These are phyloP conservation scores for Salvia rosmarinus DNA, from an alignment of 257 asterid species.

Conservation along the genomic window DNA sequence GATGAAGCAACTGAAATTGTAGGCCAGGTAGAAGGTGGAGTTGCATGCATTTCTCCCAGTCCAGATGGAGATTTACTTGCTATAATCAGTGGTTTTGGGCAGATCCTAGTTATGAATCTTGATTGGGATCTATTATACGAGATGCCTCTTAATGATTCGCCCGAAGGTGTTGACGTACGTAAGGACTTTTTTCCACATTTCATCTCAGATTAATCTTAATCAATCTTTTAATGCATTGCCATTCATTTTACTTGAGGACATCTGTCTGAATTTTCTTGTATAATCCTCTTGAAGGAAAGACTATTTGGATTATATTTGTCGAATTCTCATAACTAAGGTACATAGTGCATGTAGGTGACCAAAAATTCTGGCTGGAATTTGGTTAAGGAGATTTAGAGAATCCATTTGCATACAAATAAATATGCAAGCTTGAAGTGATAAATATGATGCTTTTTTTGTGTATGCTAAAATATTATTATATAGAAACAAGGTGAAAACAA, in stretches of 20 bases:
- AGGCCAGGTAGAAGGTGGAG: constrained; percentile 96
- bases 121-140: constrained; percentile 97
- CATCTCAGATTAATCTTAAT: constrained; percentile 18
- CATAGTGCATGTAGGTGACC: not conserved
- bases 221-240: constrained; percentile 1
- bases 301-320: not conserved
- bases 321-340: not conserved
- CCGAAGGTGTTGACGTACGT: constrained; percentile 82
- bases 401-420: not conserved
- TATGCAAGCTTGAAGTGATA: not conserved
- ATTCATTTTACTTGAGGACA: constrained; percentile 9
- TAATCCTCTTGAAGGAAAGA: not conserved
- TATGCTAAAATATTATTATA: not conserved
- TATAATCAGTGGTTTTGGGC: constrained; percentile 83
- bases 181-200: constrained; percentile 62
- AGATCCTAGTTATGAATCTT: constrained; percentile 83
- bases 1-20: constrained; percentile 71
- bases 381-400: not conserved
- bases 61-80: constrained; percentile 96
- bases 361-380: constrained; percentile 2
- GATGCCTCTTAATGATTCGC: constrained; percentile 76
- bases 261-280: constrained; percentile 18
- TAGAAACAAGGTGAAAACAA: constrained; percentile 12
- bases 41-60: constrained; percentile 88
- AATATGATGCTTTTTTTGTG: not conserved